Conservation (phyloP, 805 yeast genomes). For the Yamadazyma tumulicola region DNA sequence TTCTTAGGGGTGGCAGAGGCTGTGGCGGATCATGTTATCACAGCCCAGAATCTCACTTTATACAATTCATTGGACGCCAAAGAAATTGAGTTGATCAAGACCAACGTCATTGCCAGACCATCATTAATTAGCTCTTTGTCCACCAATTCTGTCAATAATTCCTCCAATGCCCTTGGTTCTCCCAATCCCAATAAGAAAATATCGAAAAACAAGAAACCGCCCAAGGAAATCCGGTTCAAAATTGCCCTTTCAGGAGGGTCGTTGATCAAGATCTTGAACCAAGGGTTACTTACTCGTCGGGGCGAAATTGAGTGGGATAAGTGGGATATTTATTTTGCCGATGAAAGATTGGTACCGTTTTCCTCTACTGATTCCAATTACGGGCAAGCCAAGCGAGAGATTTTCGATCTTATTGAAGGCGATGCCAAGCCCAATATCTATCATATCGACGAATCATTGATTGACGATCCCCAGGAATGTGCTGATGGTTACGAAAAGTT, state of each 20-base stretch:
- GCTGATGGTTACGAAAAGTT: conserved; percentile 91
- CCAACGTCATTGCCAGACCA: conserved; percentile 17
- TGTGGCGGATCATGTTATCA: conserved; percentile 89
- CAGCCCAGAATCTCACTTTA: conserved; percentile 77
- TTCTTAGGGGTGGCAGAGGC: conserved; percentile 92
- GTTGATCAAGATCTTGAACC: conserved; percentile 76
- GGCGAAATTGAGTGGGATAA: conserved; percentile 81
- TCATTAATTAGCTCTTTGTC: conserved; percentile 8
- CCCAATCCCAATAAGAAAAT: not conserved
- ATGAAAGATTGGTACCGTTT: conserved; percentile 90
- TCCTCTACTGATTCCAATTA: conserved; percentile 79
- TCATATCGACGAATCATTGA: conserved; percentile 75
- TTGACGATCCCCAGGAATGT: conserved; percentile 82
- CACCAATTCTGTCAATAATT: conserved; percentile 9
- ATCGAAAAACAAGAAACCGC: conserved; percentile 43
- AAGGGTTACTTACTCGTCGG: conserved; percentile 72
- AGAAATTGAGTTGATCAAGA: conserved; percentile 30
- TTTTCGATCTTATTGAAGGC: conserved; percentile 66
- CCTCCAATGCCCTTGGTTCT: conserved; percentile 1
- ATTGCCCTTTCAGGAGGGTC: conserved; percentile 95
- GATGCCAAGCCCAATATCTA: conserved; percentile 64
- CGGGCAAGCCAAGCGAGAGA: conserved; percentile 80
- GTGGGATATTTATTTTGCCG: conserved; percentile 97
- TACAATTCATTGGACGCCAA: conserved; percentile 38
- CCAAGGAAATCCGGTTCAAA: conserved; percentile 70